Conservation (phyloP, 2,329 filamentous ascomycete species). For the Triangularia setosa region DNA sequence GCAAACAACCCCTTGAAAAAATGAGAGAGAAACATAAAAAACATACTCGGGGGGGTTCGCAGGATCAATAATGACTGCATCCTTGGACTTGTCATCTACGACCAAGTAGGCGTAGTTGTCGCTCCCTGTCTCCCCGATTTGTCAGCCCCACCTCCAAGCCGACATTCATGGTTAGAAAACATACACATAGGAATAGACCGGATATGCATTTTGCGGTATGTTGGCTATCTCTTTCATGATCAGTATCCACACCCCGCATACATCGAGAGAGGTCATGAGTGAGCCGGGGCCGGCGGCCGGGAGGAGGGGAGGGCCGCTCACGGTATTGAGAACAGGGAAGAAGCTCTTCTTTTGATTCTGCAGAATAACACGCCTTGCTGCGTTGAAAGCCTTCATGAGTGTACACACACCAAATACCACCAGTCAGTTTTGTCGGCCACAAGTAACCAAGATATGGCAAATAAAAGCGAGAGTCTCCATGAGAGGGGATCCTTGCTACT, state of each 20-base stretch:
- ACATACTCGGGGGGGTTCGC: constrained; percentile 72
- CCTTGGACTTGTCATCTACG: constrained; percentile 71
- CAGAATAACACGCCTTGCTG: constrained; percentile 33
- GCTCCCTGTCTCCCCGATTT: constrained; percentile 57
- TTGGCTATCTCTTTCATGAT: constrained; percentile 13
- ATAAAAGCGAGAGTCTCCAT: neutral
- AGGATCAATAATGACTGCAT: constrained; percentile 75
- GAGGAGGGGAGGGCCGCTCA: no score
- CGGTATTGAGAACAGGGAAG: neutral
- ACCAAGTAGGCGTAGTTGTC: constrained; percentile 87
- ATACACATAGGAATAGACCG: constrained; percentile 86
- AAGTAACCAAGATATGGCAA: neutral
- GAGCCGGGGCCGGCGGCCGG: no score
- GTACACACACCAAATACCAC: neutral
- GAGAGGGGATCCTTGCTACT: neutral
- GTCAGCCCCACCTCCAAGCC: neutral
- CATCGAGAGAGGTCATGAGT: no score
- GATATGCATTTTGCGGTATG: constrained; percentile 69
- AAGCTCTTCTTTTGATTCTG: neutral
- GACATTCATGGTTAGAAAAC: constrained; percentile 29
- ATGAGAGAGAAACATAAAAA: neutral
- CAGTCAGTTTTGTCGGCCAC: neutral
- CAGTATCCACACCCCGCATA: neutral
- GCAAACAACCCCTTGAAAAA: neutral
- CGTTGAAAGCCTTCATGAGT: constrained; percentile 42